Evolutionary conservation across 495 filamentous ascomycete genomes (phyloP), one percentile per base, ranked within the genome.

Genomic region (Margaritispora aquatica): DNA sequence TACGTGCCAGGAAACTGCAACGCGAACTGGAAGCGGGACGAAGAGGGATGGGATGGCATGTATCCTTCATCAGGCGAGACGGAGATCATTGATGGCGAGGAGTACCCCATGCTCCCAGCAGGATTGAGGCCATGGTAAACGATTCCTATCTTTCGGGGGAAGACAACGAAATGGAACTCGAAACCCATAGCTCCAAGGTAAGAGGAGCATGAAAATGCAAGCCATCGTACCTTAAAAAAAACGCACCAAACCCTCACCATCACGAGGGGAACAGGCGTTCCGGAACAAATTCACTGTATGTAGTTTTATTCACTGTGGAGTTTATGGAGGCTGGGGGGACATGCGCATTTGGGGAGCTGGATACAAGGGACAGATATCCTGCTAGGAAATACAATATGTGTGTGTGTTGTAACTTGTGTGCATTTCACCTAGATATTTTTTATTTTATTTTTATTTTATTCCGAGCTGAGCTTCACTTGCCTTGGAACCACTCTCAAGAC

Each of bases 1-100:
- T 78, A 66, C 54, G 68, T 78, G 20, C 73, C 73, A 1, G 73
- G 71, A 9, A 51, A 66, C 20, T 76, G 74, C 48, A 58, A 66
- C 36, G 54, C 48, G n/a, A 57, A 62, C 23, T 78, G 75, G 75
- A 77, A 75, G 63, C 60, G 72, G 31, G 52, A 27, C 4, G 61
- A 57, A 27, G 51, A 58, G 10, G 63, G 62, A 3, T 60, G 44
- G 31, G 63, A 63, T 38, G 58, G 59, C 7, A 49, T 60, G 10
- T 62, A 57, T 21, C 53, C 64, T 29, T 9, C 57, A 36, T 62
- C 62, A 13, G 49, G 21, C 7, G 65, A 66, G 49, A 72, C 68
- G 11, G 72, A 76, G 58, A 53, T 69, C 3, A 74, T 75, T 36
- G 71, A 75, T 54, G 73, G 73, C 26, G 69, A 58, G 17, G 70